Conservation (phyloP, 1,284 basidiomycete genomes). For the Pseudozyma tsukubaensis region DNA sequence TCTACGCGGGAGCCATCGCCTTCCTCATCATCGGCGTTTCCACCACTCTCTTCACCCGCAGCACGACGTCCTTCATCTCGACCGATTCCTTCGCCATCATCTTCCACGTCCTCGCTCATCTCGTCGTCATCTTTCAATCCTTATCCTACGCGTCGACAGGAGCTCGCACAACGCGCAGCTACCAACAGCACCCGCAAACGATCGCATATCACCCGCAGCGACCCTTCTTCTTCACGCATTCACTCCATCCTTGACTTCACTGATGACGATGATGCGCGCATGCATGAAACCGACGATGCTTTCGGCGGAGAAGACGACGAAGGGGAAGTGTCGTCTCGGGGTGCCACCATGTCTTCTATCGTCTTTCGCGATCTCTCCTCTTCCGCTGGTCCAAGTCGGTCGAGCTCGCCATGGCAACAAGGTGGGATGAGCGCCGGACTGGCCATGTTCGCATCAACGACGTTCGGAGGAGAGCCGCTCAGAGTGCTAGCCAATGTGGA, state of each 20-base stretch:
- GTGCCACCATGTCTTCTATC: constrained; percentile 52
- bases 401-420: constrained; percentile 35
- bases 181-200: constrained; percentile 29
- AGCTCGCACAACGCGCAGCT: constrained; percentile 39
- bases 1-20: constrained; percentile 17
- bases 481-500: constrained; percentile 41
- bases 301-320: constrained; percentile 17
- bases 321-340: constrained; percentile 35
- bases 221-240: constrained; percentile 30
- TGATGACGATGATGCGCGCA: constrained; percentile 14
- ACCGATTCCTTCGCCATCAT: constrained; percentile 1
- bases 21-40: constrained; percentile 27
- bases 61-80: constrained; percentile 16
- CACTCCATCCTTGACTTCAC: constrained; percentile 28
- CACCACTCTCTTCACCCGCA: constrained; percentile 28
- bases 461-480: constrained; percentile 44
- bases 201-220: constrained; percentile 39
- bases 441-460: constrained; percentile 33
- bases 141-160: constrained; percentile 45
- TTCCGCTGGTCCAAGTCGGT: constrained; percentile 20
- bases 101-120: constrained; percentile 25
- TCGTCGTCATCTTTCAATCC: constrained; percentile 42
- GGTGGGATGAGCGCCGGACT: constrained; percentile 31
- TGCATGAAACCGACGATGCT: constrained; percentile 1
- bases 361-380: constrained; percentile 43